A percentile compares a stretch with the other conserved stretches of the same genome.
Conservation (phyloP, 768 basidiomycete genomes). For the Stropharia rugosoannulata region DNA sequence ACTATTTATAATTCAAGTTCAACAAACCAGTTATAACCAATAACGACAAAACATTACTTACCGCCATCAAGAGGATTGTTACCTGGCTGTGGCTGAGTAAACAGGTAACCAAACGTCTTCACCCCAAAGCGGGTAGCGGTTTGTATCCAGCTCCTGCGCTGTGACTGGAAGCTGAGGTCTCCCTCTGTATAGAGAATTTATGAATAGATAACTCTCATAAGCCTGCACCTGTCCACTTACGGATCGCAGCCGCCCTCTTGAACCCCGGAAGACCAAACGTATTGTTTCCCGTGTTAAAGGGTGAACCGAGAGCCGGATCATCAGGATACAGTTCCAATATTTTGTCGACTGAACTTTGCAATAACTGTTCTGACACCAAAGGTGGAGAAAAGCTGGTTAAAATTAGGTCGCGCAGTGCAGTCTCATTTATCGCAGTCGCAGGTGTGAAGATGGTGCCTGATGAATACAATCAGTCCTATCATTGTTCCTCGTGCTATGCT, state of each 20-base stretch:
- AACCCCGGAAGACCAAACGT: slow-evolving; percentile 39
- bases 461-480: not conserved
- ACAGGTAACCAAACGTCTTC: slow-evolving; percentile 41
- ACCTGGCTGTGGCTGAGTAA: slow-evolving; percentile 35
- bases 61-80: slow-evolving; percentile 26
- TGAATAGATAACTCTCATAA: not conserved
- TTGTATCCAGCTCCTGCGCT: slow-evolving; percentile 37
- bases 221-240: slow-evolving; percentile 11
- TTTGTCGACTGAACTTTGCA: slow-evolving; percentile 20
- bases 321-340: slow-evolving; percentile 42
- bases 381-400: slow-evolving; percentile 27
- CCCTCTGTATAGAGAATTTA: slow-evolving; percentile 21
- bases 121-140: slow-evolving; percentile 36
- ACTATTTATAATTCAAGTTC: slow-evolving; percentile 17
- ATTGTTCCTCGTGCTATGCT: not conserved
- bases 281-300: slow-evolving; percentile 43
- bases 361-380: slow-evolving; percentile 16
- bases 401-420: slow-evolving; percentile 23
- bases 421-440: slow-evolving; percentile 20
- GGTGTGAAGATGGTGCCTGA: slow-evolving; percentile 37
- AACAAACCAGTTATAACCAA: too few species aligned
- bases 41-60: slow-evolving; percentile 5
- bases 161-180: slow-evolving; percentile 38
- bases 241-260: slow-evolving; percentile 30
- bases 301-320: slow-evolving; percentile 41